These are phyloP conservation scores for Chalaropsis thielavioides DNA, from an alignment of 2,329 filamentous ascomycete genomes.

Conservation along the genomic window DNA sequence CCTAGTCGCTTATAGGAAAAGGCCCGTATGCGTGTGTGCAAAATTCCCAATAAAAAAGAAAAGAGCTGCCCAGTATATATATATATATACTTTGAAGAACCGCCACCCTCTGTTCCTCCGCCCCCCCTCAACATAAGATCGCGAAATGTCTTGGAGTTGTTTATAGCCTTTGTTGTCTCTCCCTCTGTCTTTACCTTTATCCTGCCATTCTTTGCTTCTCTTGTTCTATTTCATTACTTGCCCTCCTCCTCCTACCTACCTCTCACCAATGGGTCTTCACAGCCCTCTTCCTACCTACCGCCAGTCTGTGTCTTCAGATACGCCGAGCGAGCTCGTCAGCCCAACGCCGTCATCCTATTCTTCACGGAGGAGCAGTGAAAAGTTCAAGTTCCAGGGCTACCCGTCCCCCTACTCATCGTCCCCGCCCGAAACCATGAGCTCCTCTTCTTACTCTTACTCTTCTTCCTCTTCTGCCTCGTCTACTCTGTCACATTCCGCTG, in stretches of 20 bases:
- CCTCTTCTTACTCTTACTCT: background rate
- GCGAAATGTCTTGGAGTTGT: conserved; percentile 1
- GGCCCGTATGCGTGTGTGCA: background rate
- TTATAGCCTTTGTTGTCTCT: background rate
- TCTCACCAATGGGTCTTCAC: conserved; percentile 4
- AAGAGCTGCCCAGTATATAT: background rate
- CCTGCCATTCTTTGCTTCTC: background rate
- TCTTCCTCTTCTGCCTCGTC: background rate
- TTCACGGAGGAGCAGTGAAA: conserved; percentile 2
- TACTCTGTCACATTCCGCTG: background rate
- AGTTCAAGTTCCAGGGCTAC: conserved; percentile 1
- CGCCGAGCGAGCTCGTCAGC: background rate
- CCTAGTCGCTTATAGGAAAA: conserved; percentile 3
- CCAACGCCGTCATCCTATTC: background rate
- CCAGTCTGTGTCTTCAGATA: background rate
- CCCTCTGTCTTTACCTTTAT: background rate
- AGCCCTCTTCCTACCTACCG: conserved; percentile 1
- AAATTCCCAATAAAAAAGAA: background rate
- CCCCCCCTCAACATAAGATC: background rate
- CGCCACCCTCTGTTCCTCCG: background rate
- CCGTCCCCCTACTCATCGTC: background rate
- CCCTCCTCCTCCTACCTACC: background rate
- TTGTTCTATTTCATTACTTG: background rate
- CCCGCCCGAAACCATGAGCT: background rate
- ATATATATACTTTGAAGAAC: background rate